Conservation (phyloP, 2,329 filamentous ascomycete species). For the Fusarium sp. region DNA sequence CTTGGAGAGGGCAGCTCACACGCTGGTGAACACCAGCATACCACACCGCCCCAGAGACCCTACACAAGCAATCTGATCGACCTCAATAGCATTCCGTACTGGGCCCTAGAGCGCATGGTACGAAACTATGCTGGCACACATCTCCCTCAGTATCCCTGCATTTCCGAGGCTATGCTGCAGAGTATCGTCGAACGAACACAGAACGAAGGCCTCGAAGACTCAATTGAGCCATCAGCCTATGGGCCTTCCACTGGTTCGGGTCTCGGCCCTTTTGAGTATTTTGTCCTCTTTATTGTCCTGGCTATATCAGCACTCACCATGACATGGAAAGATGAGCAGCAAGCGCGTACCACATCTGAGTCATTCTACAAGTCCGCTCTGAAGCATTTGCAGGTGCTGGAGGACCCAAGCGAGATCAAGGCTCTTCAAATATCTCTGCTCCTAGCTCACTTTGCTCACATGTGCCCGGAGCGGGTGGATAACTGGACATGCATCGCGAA, state of each 20-base stretch:
- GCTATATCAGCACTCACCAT: not conserved
- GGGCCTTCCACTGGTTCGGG: not conserved
- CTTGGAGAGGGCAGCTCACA: not conserved
- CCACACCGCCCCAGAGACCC: not conserved
- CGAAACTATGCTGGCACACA: not conserved
- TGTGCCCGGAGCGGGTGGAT: not conserved
- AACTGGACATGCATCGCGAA: not conserved
- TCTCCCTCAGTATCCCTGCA: not conserved
- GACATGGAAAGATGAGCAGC: not conserved
- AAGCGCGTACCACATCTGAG: not conserved
- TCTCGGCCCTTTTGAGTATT: not conserved
- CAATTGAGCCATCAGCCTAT: not conserved
- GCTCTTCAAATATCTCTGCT: not conserved
- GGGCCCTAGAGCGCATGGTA: not conserved
- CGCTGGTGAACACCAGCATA: not conserved
- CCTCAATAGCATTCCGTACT: not conserved
- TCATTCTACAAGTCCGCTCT: not conserved
- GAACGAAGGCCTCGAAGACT: not conserved
- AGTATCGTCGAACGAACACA: not conserved
- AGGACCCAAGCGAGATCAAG: not conserved
- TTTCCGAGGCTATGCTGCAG: not conserved
- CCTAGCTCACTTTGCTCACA: not conserved
- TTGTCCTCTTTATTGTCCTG: not conserved
- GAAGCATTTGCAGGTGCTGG: not conserved
- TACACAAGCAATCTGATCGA: not conserved